Base-by-base conservation (phyloP, 148 eudicot species). In the Camellia sinensis region DNA sequence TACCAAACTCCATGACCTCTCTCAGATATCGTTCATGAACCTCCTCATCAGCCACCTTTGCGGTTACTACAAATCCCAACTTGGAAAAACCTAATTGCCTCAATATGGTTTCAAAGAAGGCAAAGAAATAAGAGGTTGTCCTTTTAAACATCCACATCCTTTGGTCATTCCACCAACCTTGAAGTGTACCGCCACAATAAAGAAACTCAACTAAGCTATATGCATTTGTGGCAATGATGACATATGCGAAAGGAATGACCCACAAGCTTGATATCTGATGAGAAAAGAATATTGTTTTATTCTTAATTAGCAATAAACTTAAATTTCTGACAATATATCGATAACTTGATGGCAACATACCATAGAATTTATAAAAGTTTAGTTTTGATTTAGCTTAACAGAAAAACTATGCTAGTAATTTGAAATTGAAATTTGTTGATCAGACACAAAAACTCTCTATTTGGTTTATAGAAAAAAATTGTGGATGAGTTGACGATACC, bases 141-240 rank as follows among this genome's bases (percentile, higher is more conserved):
- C 91, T 83, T 72, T 76, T 89, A 81, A 80, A 90, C 41, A 90
- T 79, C 93, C 93, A 90, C 53, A 92, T 87, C 43, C 96, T 85
- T 83, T 89, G 92, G 7, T 89, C 91, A 61, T 92, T 92, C 87
- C 86, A 90, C 93, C 96, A 92, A 13, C 83, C 89, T 67, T 59
- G 52, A 4, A 76, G 0, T 1, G 88, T 89, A 62, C 95, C 93
- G 11, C 87, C 83, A 4, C 71, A 79, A 9, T 29, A 17, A 6
- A 90, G 74, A 37, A 87, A 87, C 80, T 92, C 95, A 4, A 8
- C 83, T 50, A 86, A 74, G 84, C 86, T 89, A 63, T 77, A 82
- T 6, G 63, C 67, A 44, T 80, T 79, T 40, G 4, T 84, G 6
- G 87, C 78, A 17, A 86, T 60, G 1, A 85, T 17, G 14, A 83